These are phyloP conservation scores for Aspergillus cejpii DNA, from an alignment of 2,329 filamentous ascomycete genomes.

Conservation along the genomic window DNA sequence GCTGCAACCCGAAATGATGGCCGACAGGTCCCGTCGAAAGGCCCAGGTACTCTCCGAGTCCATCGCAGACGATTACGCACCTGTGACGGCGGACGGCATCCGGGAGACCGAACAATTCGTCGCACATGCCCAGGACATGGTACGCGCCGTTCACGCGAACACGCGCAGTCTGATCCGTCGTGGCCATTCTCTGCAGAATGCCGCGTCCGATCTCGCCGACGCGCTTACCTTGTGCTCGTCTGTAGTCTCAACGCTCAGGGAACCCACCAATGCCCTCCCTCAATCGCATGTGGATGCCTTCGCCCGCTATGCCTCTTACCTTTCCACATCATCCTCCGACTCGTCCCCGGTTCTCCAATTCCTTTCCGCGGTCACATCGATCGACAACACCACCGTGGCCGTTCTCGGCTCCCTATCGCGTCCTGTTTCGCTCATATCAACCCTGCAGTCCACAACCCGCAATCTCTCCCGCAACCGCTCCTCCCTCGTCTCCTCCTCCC, in stretches of 20 bases:
- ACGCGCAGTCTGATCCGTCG: slow-evolving; percentile 76
- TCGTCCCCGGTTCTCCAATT: slow-evolving; percentile 67
- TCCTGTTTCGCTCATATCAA: slow-evolving; percentile 68
- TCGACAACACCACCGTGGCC: slow-evolving; percentile 77
- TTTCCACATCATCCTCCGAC: slow-evolving; percentile 56
- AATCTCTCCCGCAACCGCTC: slow-evolving; percentile 71
- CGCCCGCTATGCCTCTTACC: slow-evolving; percentile 60
- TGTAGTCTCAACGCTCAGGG: slow-evolving; percentile 46
- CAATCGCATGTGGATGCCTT: slow-evolving; percentile 62
- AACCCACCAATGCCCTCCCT: slow-evolving; percentile 58
- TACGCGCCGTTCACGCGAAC: slow-evolving; percentile 74
- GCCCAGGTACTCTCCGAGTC: slow-evolving; percentile 75
- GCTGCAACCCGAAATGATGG: slow-evolving; percentile 82
- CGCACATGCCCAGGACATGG: slow-evolving; percentile 80
- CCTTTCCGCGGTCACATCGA: slow-evolving; percentile 67
- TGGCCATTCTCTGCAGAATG: slow-evolving; percentile 65
- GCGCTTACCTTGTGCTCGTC: slow-evolving; percentile 39
- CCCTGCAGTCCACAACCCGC: slow-evolving; percentile 67
- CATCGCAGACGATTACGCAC: slow-evolving; percentile 80
- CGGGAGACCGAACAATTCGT: slow-evolving; percentile 90
- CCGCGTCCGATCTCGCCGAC: slow-evolving; percentile 46
- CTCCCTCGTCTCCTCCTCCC: slow-evolving; percentile 58
- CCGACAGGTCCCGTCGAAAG: slow-evolving; percentile 79
- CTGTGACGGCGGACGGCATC: slow-evolving; percentile 62
- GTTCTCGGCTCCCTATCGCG: slow-evolving; percentile 72